Evolutionary conservation across 2,329 filamentous ascomycete species (phyloP), one percentile per base, ranked within the genome.

Genomic region (Clonostachys solani): DNA sequence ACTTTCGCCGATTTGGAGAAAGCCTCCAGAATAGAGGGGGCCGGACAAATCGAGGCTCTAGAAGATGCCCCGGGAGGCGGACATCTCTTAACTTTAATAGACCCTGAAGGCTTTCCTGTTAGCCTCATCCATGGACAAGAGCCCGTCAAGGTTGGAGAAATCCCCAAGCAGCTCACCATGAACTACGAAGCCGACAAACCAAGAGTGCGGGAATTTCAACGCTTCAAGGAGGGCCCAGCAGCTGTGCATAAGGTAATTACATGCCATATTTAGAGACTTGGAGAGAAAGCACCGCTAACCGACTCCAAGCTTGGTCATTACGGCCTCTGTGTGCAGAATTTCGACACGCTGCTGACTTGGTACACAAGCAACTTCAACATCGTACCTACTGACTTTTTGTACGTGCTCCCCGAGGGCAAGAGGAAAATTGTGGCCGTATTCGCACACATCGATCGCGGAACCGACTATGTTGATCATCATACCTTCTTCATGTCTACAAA

Each of bases 401-500:
- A 38, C 5, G 23, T 29, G 5, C 23, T 29, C 9, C 8, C 23
- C 23, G 23, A 38, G 36, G 36, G 36, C 2, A 38, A 18, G 10
- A 18, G 17, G 36, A 38, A n/a, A 12, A n/a, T 18, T 12, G 36
- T 38, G 15, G 17, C 36, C 8, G 15, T n/a, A 4, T 38, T 38
- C 36, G 15, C 17, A n/a, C 36, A 38, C 36, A 38, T n/a, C 10
- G 17, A 38, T 18, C 36, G 36, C 36, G 36, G 36, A n/a, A n/a
- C 17, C 12, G 36, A 38, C 15, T 38, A n/a, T 18, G 17, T 18
- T n/a, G 36, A 38, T 38, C 36, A 38, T 18, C 36, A 77, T 61
- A 63, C 60, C 47, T 77, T 77, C 61, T 77, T 77, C 62, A 66
- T 77, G 50, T 71, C 67, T 52, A 62, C 73, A 51, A 72, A 71